phyloP scores from a whole-genome alignment of 2,329 filamentous ascomycete species.

The Graphilbum fragrans region DNA sequence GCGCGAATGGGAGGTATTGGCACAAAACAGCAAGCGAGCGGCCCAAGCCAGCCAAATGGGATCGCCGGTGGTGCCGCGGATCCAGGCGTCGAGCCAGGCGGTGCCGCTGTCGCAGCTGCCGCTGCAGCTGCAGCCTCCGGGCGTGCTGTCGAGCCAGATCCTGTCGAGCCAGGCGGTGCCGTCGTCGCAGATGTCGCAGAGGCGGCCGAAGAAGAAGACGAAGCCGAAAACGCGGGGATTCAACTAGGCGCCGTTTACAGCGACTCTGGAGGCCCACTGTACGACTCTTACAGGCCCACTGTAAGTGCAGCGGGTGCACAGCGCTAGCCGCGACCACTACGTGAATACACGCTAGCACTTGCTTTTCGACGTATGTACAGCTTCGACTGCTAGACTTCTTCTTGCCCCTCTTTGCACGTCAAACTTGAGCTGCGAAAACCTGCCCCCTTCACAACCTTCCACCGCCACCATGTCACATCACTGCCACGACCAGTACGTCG shows the following conservation, averaged over 20 bases:
- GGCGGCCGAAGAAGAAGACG: constrained; percentile 23
- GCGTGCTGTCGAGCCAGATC: no score
- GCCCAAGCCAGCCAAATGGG: neutral
- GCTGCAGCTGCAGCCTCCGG: no score
- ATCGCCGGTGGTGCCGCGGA: neutral
- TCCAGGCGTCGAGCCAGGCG: constrained; percentile 19
- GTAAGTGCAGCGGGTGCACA: no score
- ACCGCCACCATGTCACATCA: constrained; percentile 11
- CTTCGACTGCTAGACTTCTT: neutral
- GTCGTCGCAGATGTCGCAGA: neutral
- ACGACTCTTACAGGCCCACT: no score
- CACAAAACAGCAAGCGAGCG: constrained; percentile 1
- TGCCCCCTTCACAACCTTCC: neutral
- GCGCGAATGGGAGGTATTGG: constrained; percentile 12
- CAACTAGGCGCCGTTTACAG: no score
- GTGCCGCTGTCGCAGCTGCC: neutral
- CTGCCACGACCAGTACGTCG: constrained; percentile 21
- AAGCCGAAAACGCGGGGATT: constrained; percentile 34
- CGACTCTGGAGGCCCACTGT: no score
- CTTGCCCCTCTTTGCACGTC: neutral
- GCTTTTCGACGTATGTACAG: no score
- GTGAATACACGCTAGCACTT: no score
- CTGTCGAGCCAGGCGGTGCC: constrained; percentile 1
- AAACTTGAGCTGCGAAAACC: neutral
- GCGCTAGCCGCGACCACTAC: no score